Percentiles rank a stretch among this genome's conserved stretches.
These are phyloP conservation scores for Trichoderma gamsii DNA, from an alignment of 495 filamentous ascomycete genomes.

Conservation along the genomic window DNA sequence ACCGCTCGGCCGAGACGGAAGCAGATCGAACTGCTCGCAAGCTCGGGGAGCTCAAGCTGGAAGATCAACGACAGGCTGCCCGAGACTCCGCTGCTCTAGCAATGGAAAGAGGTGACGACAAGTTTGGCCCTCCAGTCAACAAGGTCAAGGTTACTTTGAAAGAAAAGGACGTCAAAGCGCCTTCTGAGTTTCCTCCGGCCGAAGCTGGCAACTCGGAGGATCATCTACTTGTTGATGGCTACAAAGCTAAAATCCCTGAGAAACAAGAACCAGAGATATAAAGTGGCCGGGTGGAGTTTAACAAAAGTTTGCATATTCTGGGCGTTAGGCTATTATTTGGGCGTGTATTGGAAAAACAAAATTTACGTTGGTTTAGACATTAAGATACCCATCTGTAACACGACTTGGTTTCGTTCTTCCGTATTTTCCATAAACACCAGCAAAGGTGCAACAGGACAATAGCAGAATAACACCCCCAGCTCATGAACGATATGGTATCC, in stretches of 20 bases:
- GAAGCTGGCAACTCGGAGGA: conserved; percentile 24
- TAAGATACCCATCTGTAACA: not conserved
- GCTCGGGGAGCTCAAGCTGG: conserved; percentile 36
- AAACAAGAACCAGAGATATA: not conserved
- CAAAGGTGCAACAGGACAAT: not conserved
- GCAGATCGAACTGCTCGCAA: conserved; percentile 28
- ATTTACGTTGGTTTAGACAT: not conserved
- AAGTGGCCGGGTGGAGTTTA: not conserved
- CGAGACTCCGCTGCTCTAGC: conserved; percentile 41
- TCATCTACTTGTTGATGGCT: conserved; percentile 44
- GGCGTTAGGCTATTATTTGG: not conserved
- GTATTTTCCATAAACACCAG: not conserved
- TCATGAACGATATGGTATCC: not conserved
- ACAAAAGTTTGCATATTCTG: not conserved
- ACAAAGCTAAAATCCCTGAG: conserved; percentile 31
- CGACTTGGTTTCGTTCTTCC: not conserved
- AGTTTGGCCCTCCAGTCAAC: conserved; percentile 16
- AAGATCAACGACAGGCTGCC: conserved; percentile 29
- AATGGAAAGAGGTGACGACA: conserved; percentile 47
- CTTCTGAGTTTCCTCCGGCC: conserved; percentile 22
- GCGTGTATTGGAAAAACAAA: conserved; percentile 1
- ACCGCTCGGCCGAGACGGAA: conserved; percentile 20
- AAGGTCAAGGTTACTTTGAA: conserved; percentile 38
- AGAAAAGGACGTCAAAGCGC: conserved; percentile 37
- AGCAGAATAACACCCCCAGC: not conserved